Evolutionary conservation across 2,329 filamentous ascomycete species (phyloP).

Genomic region (Colletotrichum neosansevieriae): DNA sequence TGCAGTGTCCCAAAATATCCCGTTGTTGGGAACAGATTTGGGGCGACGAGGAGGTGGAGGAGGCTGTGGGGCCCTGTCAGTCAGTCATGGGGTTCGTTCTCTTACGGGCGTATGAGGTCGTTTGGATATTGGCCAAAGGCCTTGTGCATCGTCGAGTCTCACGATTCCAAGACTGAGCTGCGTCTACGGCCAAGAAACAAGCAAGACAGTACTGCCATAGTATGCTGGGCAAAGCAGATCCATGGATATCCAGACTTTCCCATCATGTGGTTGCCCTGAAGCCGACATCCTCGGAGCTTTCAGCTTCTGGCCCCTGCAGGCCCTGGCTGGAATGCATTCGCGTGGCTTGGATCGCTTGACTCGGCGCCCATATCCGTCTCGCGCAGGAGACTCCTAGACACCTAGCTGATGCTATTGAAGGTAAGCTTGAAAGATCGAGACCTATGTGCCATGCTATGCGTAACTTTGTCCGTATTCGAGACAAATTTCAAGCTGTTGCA

Average conservation of each 20-base stretch:
- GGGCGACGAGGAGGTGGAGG: not conserved
- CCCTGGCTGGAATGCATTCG: not conserved
- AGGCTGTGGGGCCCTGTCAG: not conserved
- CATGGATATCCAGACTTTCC: not conserved
- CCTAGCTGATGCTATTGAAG: too few relatives aligned
- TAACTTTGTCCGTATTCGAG: not conserved
- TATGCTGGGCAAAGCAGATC: not conserved
- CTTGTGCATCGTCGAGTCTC: slow-evolving; percentile 15
- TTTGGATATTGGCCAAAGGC: slow-evolving; percentile 4
- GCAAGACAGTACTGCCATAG: not conserved
- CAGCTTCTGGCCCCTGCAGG: slow-evolving; percentile 4
- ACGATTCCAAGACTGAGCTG: not conserved
- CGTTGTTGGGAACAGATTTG: not conserved
- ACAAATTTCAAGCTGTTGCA: not conserved
- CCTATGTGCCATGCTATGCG: not conserved
- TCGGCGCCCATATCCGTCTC: not conserved
- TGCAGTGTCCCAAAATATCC: slow-evolving; percentile 5
- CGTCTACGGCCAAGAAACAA: not conserved
- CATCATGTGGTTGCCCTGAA: not conserved
- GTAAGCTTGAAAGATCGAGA: not conserved
- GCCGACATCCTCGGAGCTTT: slow-evolving; percentile 4
- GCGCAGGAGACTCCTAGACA: too few relatives aligned
- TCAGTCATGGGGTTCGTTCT: not conserved
- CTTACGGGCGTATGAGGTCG: slow-evolving; percentile 31
- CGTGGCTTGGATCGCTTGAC: slow-evolving; percentile 3